Percentiles rank a stretch among this genome's conserved stretches.
Conservation (phyloP, 225 moss, liverwort and hornwort genomes). For the Physcomitrium patens region DNA sequence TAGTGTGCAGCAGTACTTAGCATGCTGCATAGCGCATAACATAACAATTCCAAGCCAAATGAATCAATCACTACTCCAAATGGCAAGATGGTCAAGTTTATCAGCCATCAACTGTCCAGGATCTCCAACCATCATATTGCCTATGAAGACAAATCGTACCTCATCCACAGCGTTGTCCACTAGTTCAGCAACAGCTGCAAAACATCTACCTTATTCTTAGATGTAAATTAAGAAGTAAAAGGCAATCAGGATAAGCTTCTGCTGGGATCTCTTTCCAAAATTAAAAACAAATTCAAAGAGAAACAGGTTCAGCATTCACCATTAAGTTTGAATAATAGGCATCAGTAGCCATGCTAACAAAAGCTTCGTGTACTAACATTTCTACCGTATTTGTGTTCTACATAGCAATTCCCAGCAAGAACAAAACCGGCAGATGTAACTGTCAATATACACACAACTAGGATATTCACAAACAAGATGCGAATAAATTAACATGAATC, state of each 20-base stretch:
- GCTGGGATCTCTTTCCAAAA: too few relatives aligned
- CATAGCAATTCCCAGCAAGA: not conserved
- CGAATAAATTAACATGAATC: too few relatives aligned
- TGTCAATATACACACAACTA: not conserved
- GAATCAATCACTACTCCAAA: not conserved
- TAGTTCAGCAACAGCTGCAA: constrained; percentile 73
- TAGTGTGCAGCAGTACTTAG: not conserved
- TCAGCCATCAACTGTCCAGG: not conserved
- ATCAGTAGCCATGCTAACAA: not conserved
- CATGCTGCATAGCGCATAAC: not conserved
- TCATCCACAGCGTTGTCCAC: constrained; percentile 82
- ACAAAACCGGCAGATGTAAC: not conserved
- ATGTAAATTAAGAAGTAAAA: not conserved
- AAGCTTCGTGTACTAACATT: not conserved
- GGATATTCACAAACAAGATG: not conserved
- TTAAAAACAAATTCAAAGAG: too few relatives aligned
- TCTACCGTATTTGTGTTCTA: not conserved
- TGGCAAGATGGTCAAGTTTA: not conserved
- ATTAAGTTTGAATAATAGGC: too few relatives aligned
- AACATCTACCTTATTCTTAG: constrained; percentile 20
- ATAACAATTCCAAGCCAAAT: constrained; percentile 11
- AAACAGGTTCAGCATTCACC: too few relatives aligned
- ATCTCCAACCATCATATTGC: not conserved
- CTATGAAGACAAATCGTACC: constrained; percentile 32
- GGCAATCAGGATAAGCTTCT: not conserved